A percentile compares a stretch with the other conserved stretches of the same genome.
Conservation (phyloP, 2,329 filamentous ascomycete species). For the Knufia petricola region DNA sequence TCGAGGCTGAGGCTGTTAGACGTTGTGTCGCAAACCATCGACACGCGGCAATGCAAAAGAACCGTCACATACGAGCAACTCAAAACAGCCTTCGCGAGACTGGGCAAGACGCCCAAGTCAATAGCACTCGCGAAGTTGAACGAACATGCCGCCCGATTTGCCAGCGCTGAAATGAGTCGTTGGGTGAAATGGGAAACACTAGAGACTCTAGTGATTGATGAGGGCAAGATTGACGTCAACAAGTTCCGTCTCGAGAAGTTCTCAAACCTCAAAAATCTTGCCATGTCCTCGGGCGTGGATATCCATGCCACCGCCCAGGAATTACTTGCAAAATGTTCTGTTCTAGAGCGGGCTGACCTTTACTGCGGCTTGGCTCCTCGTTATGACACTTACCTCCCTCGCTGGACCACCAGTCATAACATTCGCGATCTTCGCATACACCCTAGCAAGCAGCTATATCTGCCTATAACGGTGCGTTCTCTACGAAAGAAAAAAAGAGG, state of each 20-base stretch:
- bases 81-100: constrained; percentile 29
- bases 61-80: constrained; percentile 30
- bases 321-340: background rate
- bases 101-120: constrained; percentile 25
- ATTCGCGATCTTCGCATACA: constrained; percentile 8
- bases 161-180: constrained; percentile 19
- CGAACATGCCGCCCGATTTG: constrained; percentile 19
- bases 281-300: background rate
- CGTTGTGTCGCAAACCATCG: constrained; percentile 43
- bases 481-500: too few species aligned
- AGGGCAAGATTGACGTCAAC: constrained; percentile 3
- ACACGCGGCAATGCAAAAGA: constrained; percentile 39
- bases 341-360: background rate
- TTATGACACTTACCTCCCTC: too few species aligned
- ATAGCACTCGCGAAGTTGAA: constrained; percentile 16
- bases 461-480: too few species aligned
- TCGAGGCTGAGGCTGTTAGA: constrained; percentile 39
- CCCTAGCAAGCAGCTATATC: constrained; percentile 9
- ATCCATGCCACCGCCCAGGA: background rate
- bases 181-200: constrained; percentile 1
- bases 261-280: background rate
- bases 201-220: background rate
- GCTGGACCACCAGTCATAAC: too few species aligned
- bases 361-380: background rate
- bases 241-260: constrained; percentile 1